phyloP scores from a whole-genome alignment of 805 yeast genomes.

The Hagleromyces aurorensis region DNA sequence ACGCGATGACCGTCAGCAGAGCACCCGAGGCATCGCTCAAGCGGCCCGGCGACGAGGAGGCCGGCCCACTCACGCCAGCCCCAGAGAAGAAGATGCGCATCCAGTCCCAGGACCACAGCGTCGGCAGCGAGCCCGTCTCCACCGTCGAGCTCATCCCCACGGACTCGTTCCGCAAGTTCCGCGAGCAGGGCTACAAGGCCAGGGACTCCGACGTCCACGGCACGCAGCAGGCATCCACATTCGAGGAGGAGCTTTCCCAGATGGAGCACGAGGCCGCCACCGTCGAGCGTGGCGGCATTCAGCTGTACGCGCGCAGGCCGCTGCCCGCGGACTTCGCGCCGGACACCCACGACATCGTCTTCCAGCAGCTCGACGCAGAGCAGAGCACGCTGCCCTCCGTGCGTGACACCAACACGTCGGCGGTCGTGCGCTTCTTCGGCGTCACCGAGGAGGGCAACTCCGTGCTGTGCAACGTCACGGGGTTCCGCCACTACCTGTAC shows the following conservation, averaged over 20 bases:
- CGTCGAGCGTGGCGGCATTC: conserved; percentile 19
- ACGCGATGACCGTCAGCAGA: too few relatives aligned
- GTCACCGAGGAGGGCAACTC: conserved; percentile 84
- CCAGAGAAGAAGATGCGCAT: conserved; percentile 21
- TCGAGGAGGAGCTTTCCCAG: conserved; percentile 26
- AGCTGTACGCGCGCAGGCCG: conserved; percentile 50
- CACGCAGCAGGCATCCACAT: conserved; percentile 18
- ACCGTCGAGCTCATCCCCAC: conserved; percentile 30
- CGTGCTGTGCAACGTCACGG: conserved; percentile 81
- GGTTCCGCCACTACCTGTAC: conserved; percentile 83
- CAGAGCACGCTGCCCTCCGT: conserved; percentile 48
- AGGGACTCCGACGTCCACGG: conserved; percentile 21
- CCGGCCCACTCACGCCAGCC: conserved; percentile 4
- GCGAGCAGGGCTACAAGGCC: conserved; percentile 25
- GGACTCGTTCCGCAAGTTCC: conserved; percentile 25
- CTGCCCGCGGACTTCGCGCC: conserved; percentile 45
- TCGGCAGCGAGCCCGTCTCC: conserved; percentile 30
- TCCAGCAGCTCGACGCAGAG: conserved; percentile 94
- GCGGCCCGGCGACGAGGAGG: conserved; percentile 18
- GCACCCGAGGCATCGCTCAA: too few relatives aligned
- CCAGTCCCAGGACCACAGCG: conserved; percentile 27
- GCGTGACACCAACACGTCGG: conserved; percentile 31
- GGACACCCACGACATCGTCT: conserved; percentile 44
- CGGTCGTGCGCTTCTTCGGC: conserved; percentile 82
- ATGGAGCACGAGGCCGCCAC: conserved; percentile 28